Evolutionary conservation across 345 rosid genomes (phyloP), one percentile per base, ranked within the genome.

Genomic region (Adansonia digitata): DNA sequence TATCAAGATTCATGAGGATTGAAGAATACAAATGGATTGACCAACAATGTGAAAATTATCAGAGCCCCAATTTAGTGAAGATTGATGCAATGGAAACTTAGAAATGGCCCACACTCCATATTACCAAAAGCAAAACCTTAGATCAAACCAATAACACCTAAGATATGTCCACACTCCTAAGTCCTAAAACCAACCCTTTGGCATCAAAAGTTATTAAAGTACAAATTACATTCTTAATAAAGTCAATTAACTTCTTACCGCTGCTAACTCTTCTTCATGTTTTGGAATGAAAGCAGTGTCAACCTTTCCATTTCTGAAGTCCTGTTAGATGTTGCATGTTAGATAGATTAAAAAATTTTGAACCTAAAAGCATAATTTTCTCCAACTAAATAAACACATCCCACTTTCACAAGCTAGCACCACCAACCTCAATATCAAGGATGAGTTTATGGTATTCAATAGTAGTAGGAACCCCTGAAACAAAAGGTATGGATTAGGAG

Each of bases 211-310:
- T 39, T 40, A 40, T 10, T 13, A 66, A 42, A 42, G 64, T 5
- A 60, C 39, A 29, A 66, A 40, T 4, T 4, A 42, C 69, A n/a
- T 62, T 34, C 43, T 37, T 43, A 48, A 46, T 13, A 43, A 45
- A 57, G 40, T 35, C 5, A 77, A 49, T 59, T 65, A 48, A 78
- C 74, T 73, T 61, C 81, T 84, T 82, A 94, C 98, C 81, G 83
- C 98, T 64, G 79, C 84, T 73, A 94, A 80, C 81, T 94, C 98
- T 48, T 92, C 85, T 81, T 94, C 98, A 67, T 94, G 98, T 84
- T 94, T 92, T 57, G 91, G 90, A 73, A 94, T 92, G 86, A 94
- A 94, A 65, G 98, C 94, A 18, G 98, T 94, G 77, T 94, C 98
- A 75, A 94, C 98, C 57, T 90, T 94, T 77, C 98, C 97, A 63